Evolutionary conservation across 768 basidiomycete genomes (phyloP), one percentile per base, ranked within the genome.

Genomic region (Tulasnella sp.): DNA sequence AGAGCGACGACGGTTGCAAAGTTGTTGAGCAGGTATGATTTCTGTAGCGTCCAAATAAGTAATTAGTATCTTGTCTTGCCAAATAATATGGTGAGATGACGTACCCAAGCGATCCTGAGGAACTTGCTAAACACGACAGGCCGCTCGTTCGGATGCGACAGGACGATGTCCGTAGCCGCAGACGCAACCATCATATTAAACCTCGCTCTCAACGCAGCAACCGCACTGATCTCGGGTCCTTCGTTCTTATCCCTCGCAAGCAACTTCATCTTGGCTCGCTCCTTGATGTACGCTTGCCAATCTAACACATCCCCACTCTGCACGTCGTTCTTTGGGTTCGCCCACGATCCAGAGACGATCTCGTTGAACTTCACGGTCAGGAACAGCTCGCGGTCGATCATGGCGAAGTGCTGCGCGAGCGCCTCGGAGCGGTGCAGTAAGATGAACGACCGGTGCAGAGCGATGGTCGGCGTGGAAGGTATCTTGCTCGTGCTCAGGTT

Each of bases 301-400:
- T 96, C 95, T 23, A 93, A 86, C 29, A 93, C 88, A 81, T 93
- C 88, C 15, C 89, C 87, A 2, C 70, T 26, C 9, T 81, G 44
- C n/a, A 67, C 61, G 32, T 67, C 61, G 32, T 26, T 32, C 15
- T 67, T 67, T 6, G 61, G 61, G 74, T 73, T 32, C 26, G 73
- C 81, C 80, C 81, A 78, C 48, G 23, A 57, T 72, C 90, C 88
- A 79, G 90, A 87, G 51, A 94, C 90, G n/a, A 95, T 87, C 81
- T 97, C 95, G 82, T 96, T 93, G 82, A 95, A 95, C 81, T 91
- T 92, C 83, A 97, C 88, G 16, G 89, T 88, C 83, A 93, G 90
- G 83, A 95, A 94, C 76, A 96, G 85, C 81, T 96, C 95, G 35
- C 93, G 88, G 80, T 97, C 95, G 80, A 97, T 94, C 88, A 94